A percentile compares a stretch with the other conserved stretches of the same genome.
phyloP scores from a whole-genome alignment of 2,329 filamentous ascomycete genomes.

The Aspergillus sp. region DNA sequence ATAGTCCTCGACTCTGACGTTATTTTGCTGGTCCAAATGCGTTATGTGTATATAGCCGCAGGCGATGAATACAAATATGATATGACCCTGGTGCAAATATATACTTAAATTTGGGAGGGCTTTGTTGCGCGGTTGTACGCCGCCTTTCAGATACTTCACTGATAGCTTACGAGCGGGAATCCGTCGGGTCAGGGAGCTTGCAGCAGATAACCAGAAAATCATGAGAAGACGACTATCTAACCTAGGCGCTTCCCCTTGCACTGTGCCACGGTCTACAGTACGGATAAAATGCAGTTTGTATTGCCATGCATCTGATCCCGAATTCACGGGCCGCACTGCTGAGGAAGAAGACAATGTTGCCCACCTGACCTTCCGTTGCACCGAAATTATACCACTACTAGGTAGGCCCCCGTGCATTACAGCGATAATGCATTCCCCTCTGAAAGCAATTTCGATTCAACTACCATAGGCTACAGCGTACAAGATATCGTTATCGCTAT shows the following conservation, averaged over 20 bases:
- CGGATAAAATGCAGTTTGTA: not conserved
- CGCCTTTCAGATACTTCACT: not conserved
- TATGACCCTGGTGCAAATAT: not conserved
- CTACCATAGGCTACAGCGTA: not conserved
- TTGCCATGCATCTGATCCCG: too few species aligned
- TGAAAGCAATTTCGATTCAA: too few species aligned
- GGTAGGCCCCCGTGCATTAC: not conserved
- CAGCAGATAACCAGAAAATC: not conserved
- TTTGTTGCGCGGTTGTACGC: not conserved
- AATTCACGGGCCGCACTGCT: too few species aligned
- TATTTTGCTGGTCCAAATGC: not conserved
- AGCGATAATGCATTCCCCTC: not conserved
- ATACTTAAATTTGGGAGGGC: not conserved
- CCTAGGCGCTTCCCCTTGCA: not conserved
- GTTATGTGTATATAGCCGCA: constrained; percentile 9
- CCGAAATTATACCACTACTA: not conserved
- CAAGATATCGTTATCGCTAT: not conserved
- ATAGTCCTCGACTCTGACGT: constrained; percentile 19
- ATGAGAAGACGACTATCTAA: not conserved
- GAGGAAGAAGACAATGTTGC: not conserved
- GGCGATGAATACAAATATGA: constrained; percentile 3
- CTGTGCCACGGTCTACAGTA: not conserved
- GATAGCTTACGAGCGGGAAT: not conserved
- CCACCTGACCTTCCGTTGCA: not conserved
- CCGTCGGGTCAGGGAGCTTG: not conserved